Evolutionary conservation across 75 land plant genomes (phyloP), one percentile per base, ranked within the genome.

Genomic region (Selaginella tamariscina): DNA sequence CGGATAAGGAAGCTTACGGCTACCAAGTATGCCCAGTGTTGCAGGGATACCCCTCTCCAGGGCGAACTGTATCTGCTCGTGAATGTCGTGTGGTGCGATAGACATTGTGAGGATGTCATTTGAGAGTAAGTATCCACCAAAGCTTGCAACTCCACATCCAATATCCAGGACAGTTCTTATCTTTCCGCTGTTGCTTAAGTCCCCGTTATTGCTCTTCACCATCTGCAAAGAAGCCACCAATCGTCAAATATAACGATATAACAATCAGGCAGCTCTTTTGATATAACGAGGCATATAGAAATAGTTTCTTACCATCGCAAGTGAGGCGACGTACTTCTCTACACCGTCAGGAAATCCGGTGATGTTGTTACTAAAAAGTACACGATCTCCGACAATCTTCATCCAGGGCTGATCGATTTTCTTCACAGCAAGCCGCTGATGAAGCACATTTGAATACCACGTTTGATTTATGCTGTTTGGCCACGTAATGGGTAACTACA

Each of bases 351-450:
- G n/a, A n/a, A n/a, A n/a, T n/a, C n/a, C n/a, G n/a, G n/a, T n/a
- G n/a, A n/a, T n/a, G n/a, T n/a, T n/a, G n/a, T n/a, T n/a, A n/a
- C n/a, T n/a, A n/a, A n/a, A n/a, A n/a, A n/a, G n/a, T n/a, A n/a
- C n/a, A n/a, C n/a, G n/a, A n/a, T n/a, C n/a, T n/a, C n/a, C n/a
- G n/a, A n/a, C n/a, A n/a, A n/a, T n/a, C n/a, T n/a, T n/a, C 33
- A 88, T 86, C 92, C 92, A 88, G 65, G 85, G 85, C 59, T 88
- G 92, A 21, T 88, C 92, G 31, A 88, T 88, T 80, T 88, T 88
- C 2, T 85, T 88, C 56, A 83, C 82, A 30, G 92, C 89, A 70
- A 88, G 84, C 24, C 71, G 81, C n/a, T 86, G 72, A 72, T 88
- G 92, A 70, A 85, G 83, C 32, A 88, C 89, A 78, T 88, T 88